These are phyloP conservation scores for Populus trichocarpa DNA, from an alignment of 441 rosid species.

Conservation along the genomic window DNA sequence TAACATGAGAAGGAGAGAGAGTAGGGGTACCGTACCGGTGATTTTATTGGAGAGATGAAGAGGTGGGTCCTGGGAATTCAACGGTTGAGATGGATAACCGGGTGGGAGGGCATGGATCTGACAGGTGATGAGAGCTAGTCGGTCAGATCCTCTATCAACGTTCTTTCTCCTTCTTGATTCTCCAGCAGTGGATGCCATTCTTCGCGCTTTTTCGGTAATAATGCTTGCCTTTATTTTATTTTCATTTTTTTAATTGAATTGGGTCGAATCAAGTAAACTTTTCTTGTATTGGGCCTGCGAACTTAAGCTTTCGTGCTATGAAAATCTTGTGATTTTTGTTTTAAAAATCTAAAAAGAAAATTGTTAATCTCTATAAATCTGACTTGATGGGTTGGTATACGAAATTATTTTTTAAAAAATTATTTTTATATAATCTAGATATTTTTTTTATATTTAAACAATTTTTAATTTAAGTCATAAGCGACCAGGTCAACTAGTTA, in stretches of 20 bases:
- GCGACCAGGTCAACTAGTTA: no score
- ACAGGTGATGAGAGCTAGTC: constrained; percentile 77
- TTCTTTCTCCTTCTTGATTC: constrained; percentile 82
- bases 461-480: no score
- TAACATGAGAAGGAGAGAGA: background rate
- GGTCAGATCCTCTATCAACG: constrained; percentile 78
- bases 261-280: background rate
- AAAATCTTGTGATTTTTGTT: background rate
- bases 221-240: background rate
- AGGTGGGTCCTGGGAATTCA: constrained; percentile 9
- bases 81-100: constrained; percentile 12
- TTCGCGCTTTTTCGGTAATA: background rate
- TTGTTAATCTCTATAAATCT: no score
- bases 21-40: constrained; percentile 24
- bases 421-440: no score
- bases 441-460: no score
- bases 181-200: constrained; percentile 62
- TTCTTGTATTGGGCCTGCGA: background rate
- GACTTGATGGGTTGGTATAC: no score
- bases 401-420: no score
- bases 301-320: background rate
- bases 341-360: background rate
- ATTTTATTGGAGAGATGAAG: constrained; percentile 27
- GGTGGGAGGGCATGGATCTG: constrained; percentile 41
- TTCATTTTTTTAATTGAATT: background rate